Percentiles rank a stretch among this genome's conserved stretches.
phyloP scores from a whole-genome alignment of 176 grass and related monocot species.

The Aegilops umbellulata region DNA sequence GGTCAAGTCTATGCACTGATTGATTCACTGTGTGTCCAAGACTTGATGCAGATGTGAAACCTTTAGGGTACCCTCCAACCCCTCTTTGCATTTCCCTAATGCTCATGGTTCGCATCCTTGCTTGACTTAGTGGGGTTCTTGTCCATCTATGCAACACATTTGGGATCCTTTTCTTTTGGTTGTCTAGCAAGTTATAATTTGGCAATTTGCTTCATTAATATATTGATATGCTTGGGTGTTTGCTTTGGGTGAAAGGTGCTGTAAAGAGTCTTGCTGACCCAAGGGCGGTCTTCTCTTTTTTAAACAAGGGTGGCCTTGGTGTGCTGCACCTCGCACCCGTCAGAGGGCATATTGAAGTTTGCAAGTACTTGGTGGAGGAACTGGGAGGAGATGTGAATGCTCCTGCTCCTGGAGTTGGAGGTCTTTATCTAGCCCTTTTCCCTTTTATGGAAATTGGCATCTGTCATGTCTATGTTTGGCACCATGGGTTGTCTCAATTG shows the following conservation, averaged over 20 bases:
- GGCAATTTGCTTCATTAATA: background rate
- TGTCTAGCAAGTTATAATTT: background rate
- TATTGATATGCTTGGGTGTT: background rate
- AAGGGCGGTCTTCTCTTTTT: background rate
- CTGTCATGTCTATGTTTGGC: too few relatives aligned
- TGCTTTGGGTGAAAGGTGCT: background rate
- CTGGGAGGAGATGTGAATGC: too few relatives aligned
- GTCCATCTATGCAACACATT: background rate
- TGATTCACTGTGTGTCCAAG: too few relatives aligned
- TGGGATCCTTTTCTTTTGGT: background rate
- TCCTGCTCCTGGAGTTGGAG: too few relatives aligned
- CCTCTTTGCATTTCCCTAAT: too few relatives aligned
- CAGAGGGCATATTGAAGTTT: constrained; percentile 26
- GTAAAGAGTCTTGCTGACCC: background rate
- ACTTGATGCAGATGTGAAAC: too few relatives aligned
- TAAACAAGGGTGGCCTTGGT: background rate
- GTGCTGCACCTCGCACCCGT: background rate
- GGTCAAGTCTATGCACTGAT: too few relatives aligned
- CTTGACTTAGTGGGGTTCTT: background rate
- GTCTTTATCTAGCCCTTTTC: too few relatives aligned
- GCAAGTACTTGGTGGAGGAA: constrained; percentile 16
- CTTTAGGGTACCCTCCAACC: too few relatives aligned
- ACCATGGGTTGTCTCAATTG: too few relatives aligned
- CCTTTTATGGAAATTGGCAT: too few relatives aligned
- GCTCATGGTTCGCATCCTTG: too few relatives aligned